These are phyloP conservation scores for Podospora anserina DNA, from an alignment of 495 filamentous ascomycete genomes.

Conservation along the genomic window DNA sequence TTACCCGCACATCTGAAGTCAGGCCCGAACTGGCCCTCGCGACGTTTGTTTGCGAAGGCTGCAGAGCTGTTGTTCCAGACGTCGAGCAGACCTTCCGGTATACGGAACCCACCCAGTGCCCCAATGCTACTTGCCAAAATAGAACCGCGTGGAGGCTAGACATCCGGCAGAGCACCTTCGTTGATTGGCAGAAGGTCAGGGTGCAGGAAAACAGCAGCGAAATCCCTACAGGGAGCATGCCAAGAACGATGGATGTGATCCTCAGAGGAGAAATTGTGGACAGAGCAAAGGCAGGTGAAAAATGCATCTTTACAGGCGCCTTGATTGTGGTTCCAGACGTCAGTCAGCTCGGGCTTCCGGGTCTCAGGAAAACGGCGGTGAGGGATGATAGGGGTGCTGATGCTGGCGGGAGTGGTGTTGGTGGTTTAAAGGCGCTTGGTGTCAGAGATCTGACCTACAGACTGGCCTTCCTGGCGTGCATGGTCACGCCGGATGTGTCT, in stretches of 20 bases:
- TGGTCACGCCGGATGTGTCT: conserved; percentile 89
- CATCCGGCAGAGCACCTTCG: conserved; percentile 94
- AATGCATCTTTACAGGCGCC: conserved; percentile 94
- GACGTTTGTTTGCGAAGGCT: conserved; percentile 89
- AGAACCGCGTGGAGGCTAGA: conserved; percentile 87
- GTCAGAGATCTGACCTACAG: conserved; percentile 95
- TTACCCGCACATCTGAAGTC: conserved; percentile 94
- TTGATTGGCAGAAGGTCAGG: conserved; percentile 98
- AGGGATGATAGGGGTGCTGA: conserved; percentile 81
- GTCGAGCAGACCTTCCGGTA: conserved; percentile 98
- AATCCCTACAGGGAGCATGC: conserved; percentile 98
- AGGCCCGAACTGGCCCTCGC: conserved; percentile 87
- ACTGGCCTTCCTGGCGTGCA: conserved; percentile 94
- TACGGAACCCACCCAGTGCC: conserved; percentile 94
- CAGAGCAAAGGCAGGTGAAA: conserved; percentile 93
- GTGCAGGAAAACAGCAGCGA: conserved; percentile 97
- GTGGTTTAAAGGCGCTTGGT: conserved; percentile 85
- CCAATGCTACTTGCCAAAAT: conserved; percentile 88
- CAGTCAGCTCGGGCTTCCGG: conserved; percentile 88
- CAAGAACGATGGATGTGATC: conserved; percentile 95
- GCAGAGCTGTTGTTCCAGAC: conserved; percentile 74
- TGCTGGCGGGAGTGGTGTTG: conserved; percentile 76
- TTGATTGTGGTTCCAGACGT: conserved; percentile 97
- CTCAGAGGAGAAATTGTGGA: conserved; percentile 98
- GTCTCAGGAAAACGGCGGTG: conserved; percentile 77